Base-by-base conservation (phyloP, 257 asterid species). In the Avicennia marina region DNA sequence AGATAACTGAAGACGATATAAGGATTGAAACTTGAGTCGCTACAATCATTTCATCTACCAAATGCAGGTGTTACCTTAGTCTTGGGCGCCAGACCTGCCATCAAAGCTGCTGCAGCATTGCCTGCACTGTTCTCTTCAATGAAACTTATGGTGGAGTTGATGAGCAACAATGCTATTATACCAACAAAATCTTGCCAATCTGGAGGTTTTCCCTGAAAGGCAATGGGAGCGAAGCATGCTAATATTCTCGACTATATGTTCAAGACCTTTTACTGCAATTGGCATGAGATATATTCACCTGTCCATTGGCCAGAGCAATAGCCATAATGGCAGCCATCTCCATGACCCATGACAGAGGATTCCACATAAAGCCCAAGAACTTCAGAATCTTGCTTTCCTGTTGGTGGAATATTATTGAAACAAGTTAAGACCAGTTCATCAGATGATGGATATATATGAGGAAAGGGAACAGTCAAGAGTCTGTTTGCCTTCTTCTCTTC, bases 321-420 rank as follows among this genome's bases (percentile, higher is more conserved):
- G 96, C 91, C 69, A 88, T 81, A 60, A 88, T 49, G 1, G 96
- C 96, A 22, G 95, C 96, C 31, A 42, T 55, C 57, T 87, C 96
- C 96, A 87, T 84, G 17, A 87, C 94, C 96, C 96, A 87, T 44
- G 96, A 85, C 2, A 87, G 77, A 11, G 95, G 96, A 58, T 87
- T 85, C 93, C 96, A 87, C 86, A 82, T 88, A 44, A 88, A 88
- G 0, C 87, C 90, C 73, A 88, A 70, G 74, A 88, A 88, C 15
- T 74, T 78, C 12, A 78, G 61, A 20, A 88, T 1, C 75, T 88
- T 88, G 79, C 54, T 82, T 17, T 84, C 95, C 95, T 84, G 78
- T 54, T 63, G 10, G 9, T 38, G 25, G 13, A 24, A 31, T 4
- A 26, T 25, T 1, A n/a, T n/a, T n/a, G n/a, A n/a, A n/a, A n/a